These are phyloP conservation scores for Pseudogymnoascus sp. DNA, from an alignment of 2,329 filamentous ascomycete species.

Conservation along the genomic window DNA sequence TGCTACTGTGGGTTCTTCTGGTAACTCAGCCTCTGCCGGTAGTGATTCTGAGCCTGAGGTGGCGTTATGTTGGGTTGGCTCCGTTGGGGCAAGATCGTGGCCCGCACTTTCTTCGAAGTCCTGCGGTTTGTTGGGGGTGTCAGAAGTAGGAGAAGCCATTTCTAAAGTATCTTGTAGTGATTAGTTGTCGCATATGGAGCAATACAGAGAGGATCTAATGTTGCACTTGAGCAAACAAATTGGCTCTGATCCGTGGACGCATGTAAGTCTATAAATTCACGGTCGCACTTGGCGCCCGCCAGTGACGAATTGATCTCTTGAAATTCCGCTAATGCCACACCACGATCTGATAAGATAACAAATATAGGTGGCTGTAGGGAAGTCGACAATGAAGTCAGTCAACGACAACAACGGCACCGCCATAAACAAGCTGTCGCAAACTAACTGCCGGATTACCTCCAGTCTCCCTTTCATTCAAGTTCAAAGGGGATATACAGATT, in stretches of 20 bases:
- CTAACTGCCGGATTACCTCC: neutral
- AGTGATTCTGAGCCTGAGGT: neutral
- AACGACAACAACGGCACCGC: neutral
- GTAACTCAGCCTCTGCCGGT: neutral
- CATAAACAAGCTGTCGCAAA: neutral
- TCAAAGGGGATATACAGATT: neutral
- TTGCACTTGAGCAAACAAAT: neutral
- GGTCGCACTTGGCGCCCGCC: neutral
- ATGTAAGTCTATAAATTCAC: neutral
- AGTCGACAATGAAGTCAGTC: neutral
- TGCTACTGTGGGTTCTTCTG: neutral
- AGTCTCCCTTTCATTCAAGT: neutral
- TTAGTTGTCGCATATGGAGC: constrained; percentile 4
- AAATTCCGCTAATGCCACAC: neutral
- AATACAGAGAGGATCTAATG: neutral
- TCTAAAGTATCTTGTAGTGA: neutral
- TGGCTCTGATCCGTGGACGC: neutral
- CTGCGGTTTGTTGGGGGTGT: neutral
- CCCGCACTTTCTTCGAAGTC: neutral
- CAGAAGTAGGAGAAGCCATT: constrained; percentile 1
- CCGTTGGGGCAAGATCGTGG: neutral
- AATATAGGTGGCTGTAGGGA: neutral
- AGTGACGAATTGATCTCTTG: neutral
- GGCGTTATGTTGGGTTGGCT: neutral
- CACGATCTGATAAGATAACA: neutral